phyloP scores from a whole-genome alignment of 2,329 filamentous ascomycete genomes.

The Claviceps africana region DNA sequence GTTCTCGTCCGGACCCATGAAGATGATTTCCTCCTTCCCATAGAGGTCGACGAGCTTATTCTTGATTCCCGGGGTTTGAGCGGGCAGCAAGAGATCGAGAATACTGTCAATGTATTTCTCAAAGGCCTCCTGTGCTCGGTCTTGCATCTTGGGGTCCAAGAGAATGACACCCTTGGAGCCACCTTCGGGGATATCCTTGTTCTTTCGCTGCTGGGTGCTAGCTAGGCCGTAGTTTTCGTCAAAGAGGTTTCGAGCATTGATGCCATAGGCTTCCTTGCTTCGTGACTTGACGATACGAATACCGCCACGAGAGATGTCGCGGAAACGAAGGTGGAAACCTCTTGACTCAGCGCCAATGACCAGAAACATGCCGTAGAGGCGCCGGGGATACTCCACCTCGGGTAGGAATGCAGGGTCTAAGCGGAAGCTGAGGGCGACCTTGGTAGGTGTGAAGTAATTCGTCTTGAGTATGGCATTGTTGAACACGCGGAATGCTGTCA shows the following conservation, averaged over 20 bases:
- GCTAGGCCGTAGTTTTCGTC: conserved; percentile 98
- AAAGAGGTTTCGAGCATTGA: conserved; percentile 92
- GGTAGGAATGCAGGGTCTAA: conserved; percentile 82
- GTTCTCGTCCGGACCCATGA: conserved; percentile 98
- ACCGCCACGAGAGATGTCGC: conserved; percentile 89
- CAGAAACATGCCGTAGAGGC: conserved; percentile 94
- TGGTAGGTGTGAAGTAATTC: conserved; percentile 94
- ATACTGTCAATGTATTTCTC: conserved; percentile 99
- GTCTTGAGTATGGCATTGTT: conserved; percentile 91
- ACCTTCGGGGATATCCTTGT: conserved; percentile 98
- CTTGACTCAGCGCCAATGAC: conserved; percentile 94
- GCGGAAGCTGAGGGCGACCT: conserved; percentile 94
- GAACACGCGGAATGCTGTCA: conserved; percentile 93
- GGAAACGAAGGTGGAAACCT: conserved; percentile 94
- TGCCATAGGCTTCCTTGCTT: conserved; percentile 87
- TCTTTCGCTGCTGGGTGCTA: conserved; percentile 98
- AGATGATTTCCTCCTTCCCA: conserved; percentile 89
- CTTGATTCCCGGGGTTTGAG: conserved; percentile 90
- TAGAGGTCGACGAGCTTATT: conserved; percentile 94
- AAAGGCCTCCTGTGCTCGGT: conserved; percentile 82
- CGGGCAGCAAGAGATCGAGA: conserved; percentile 80
- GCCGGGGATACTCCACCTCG: conserved; percentile 81
- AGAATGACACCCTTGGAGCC: conserved; percentile 96
- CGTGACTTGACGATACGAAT: conserved; percentile 98
- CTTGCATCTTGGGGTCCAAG: conserved; percentile 84